Base-by-base conservation (phyloP, 2,329 filamentous ascomycete genomes). In the Hypoxylon sp. region DNA sequence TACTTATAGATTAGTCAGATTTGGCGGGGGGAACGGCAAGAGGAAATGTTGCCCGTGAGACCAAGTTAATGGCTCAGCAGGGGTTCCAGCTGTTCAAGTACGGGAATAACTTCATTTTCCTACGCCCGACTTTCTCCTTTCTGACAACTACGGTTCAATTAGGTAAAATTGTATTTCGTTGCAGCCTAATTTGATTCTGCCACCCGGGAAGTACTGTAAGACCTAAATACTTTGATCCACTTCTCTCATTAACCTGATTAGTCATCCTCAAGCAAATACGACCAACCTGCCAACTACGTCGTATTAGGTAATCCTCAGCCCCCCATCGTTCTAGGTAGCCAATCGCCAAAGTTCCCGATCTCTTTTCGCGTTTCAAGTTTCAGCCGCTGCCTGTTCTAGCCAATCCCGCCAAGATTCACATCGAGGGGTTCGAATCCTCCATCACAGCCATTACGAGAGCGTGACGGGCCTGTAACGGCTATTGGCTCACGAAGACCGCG, bases 391-490 rank as follows among this genome's bases (percentile, higher is more conserved):
- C 19, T 29, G 19, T 45, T 29, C 37, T 19, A 45, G 29, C 16
- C 27, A 27, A 52, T 52, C 47, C 29, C 3, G 25, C 9, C 9
- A 41, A 46, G 47, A 29, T 41, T 45, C 32, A n/a, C n/a, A 23
- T 27, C 21, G 12, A 47, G 43, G 53, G 53, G 29, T 14, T 43
- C 8, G 59, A 62, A 63, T 63, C 60, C 59, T 51, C 21, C 45
- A 50, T 34, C 25, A 16, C 23, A 56, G 12, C 21, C 34, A 21
- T 23, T 9, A 21, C 11, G 25, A 41, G 32, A 61, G 29, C 48
- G 25, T 61, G 59, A 37, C 30, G 50, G 50, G 25, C 4, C 8
- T 50, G 27, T 41, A 12, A 19, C 19, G n/a, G 23, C 27, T 45
- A 61, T 61, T 47, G 39, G 48, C 25, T 23, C 29, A 2, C 23